phyloP scores from a whole-genome alignment of 1,284 basidiomycete genomes.

The Rhodotorula sp. region DNA sequence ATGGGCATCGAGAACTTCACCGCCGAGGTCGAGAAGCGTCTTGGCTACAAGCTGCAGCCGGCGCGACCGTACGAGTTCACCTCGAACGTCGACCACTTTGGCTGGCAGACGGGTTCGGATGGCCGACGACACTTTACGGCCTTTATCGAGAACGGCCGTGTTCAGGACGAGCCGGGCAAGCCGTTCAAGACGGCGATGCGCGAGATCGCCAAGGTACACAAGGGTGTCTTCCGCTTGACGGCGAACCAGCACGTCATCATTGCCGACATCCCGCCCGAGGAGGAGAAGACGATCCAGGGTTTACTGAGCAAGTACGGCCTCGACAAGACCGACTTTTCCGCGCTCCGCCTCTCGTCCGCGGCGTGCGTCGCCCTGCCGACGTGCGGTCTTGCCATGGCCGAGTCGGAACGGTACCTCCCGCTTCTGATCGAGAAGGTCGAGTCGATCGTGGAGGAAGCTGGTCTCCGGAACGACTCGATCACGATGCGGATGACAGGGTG shows the following conservation, averaged over 20 bases:
- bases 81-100: slow-evolving; percentile 88
- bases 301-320: slow-evolving; percentile 84
- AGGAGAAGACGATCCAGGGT: slow-evolving; percentile 64
- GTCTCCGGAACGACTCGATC: slow-evolving; percentile 87
- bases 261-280: slow-evolving; percentile 66
- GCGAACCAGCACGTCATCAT: slow-evolving; percentile 94
- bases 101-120: slow-evolving; percentile 84
- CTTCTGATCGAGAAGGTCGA: slow-evolving; percentile 93
- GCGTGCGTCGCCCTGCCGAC: slow-evolving; percentile 99
- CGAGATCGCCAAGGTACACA: slow-evolving; percentile 91
- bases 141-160: slow-evolving; percentile 96
- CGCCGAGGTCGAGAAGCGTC: slow-evolving; percentile 81
- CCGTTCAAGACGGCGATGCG: slow-evolving; percentile 91
- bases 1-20: slow-evolving; percentile 85
- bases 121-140: slow-evolving; percentile 84
- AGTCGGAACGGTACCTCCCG: slow-evolving; percentile 92
- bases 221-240: slow-evolving; percentile 79
- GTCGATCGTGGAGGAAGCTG: slow-evolving; percentile 87
- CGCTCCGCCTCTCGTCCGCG: slow-evolving; percentile 70
- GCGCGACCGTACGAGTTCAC: slow-evolving; percentile 78
- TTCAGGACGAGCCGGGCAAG: slow-evolving; percentile 81
- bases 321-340: slow-evolving; percentile 80
- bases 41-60: slow-evolving; percentile 74
- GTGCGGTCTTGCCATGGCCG: slow-evolving; percentile 92
- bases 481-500: slow-evolving; percentile 82